Evolutionary conservation across 495 filamentous ascomycete genomes (phyloP).

Genomic region (Trichoderma reesei): DNA sequence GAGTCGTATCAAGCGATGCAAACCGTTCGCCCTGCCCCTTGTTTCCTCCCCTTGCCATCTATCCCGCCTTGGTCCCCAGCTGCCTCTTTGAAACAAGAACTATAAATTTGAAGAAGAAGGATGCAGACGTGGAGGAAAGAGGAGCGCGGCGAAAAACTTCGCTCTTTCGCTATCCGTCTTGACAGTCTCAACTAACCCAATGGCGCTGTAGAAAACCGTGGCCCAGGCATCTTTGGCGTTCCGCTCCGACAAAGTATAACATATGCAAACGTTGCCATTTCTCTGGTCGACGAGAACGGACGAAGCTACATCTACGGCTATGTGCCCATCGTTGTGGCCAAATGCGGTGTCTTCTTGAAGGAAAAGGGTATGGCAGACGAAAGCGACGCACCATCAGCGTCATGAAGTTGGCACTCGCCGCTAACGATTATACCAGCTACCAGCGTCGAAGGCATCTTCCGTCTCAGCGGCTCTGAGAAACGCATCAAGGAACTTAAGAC

Average conservation of each 20-base stretch:
- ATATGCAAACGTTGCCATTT: constrained; percentile 98
- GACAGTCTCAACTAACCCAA: constrained; percentile 11
- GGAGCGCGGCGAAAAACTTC: not conserved
- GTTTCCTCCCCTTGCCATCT: not conserved
- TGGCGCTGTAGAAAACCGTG: constrained; percentile 18
- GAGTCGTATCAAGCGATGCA: constrained; percentile 12
- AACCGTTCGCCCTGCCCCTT: constrained; percentile 16
- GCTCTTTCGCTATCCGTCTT: not conserved
- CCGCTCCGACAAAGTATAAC: constrained; percentile 89
- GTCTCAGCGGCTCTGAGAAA: constrained; percentile 91
- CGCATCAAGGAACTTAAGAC: constrained; percentile 92
- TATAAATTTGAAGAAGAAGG: too few relatives aligned
- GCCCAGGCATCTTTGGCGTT: constrained; percentile 76
- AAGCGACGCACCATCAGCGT: too few relatives aligned
- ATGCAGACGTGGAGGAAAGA: not conserved
- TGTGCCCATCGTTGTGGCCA: constrained; percentile 96
- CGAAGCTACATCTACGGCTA: constrained; percentile 98
- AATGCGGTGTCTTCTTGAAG: constrained; percentile 96
- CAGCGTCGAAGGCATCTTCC: constrained; percentile 94
- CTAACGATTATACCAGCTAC: constrained; percentile 53
- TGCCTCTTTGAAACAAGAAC: too few relatives aligned
- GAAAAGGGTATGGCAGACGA: constrained; percentile 70
- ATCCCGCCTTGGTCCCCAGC: not conserved
- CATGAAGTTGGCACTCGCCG: constrained; percentile 1
- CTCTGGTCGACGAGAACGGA: constrained; percentile 79